Evolutionary conservation across 192 early-diverging fungal genomes (phyloP).

Genomic region (Piromyces sp.): DNA sequence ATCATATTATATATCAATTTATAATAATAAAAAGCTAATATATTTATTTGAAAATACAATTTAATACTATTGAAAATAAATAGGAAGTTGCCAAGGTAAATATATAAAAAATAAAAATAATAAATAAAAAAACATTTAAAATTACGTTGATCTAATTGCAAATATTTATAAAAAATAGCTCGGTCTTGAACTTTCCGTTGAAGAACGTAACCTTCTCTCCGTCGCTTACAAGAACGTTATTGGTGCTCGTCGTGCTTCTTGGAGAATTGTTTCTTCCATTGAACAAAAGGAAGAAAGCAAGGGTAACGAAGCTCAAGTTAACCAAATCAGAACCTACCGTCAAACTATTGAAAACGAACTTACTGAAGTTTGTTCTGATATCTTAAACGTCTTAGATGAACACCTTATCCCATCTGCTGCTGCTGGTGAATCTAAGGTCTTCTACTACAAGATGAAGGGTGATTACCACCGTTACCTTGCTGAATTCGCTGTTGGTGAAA

Average conservation of each 20-base stretch:
- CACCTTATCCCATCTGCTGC: conserved; percentile 80
- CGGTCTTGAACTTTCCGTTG: conserved; percentile 81
- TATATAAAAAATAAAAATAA: neutral
- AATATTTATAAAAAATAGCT: conserved; percentile 21
- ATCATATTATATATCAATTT: too few relatives aligned
- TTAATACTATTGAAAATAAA: neutral
- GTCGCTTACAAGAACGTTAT: conserved; percentile 99
- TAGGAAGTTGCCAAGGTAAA: neutral
- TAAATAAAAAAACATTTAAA: neutral
- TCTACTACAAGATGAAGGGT: conserved; percentile 99
- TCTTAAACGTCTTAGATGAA: conserved; percentile 74
- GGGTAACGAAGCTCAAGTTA: conserved; percentile 77
- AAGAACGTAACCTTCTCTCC: conserved; percentile 95
- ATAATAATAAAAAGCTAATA: too few relatives aligned
- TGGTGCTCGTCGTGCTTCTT: conserved; percentile 94
- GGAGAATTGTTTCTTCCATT: conserved; percentile 98
- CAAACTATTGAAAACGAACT: conserved; percentile 83
- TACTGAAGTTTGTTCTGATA: conserved; percentile 85
- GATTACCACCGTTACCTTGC: conserved; percentile 99
- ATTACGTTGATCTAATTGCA: neutral
- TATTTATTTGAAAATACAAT: too few relatives aligned
- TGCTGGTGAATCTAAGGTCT: conserved; percentile 95
- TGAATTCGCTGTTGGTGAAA: conserved; percentile 81
- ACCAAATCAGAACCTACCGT: conserved; percentile 87
- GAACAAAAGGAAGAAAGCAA: conserved; percentile 97